Base-by-base conservation (phyloP, 2,329 filamentous ascomycete genomes). In the Neoscytalidium dimidiatum region DNA sequence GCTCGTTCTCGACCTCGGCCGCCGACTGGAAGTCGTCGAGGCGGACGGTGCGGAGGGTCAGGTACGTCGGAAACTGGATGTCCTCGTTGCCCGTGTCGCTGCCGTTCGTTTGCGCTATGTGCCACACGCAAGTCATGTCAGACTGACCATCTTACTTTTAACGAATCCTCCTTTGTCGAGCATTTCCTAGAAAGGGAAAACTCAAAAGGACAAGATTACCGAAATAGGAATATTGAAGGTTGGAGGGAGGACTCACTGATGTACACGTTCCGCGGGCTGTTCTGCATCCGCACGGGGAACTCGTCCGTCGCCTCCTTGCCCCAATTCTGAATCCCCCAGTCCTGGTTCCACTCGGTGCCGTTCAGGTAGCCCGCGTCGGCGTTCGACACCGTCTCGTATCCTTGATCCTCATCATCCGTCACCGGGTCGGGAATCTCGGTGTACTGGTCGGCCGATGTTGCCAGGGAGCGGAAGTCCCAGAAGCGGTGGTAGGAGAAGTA, bases 401-500 rank as follows among this genome's bases (percentile, higher is more conserved):
- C 66, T 17, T 66, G 58, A 13, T 70, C 67, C 28, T 68, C 48
- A n/a, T 66, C 57, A 11, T 73, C 65, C 62, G 71, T 72, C 46
- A 75, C 65, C 28, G 71, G 57, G 35, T 72, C 71, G 9, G 74
- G 72, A 3, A 69, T 67, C 9, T 62, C 65, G 58, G 65, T 67
- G 52, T 72, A 72, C 49, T 75, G 73, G 64, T 41, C 53, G 68
- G 71, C 17, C 66, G 69, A 62, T n/a, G 77, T 69, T 19, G 74
- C 70, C 7, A 83, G 73, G 43, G 77, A 73, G 28, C 82, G 81
- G 68, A 84, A 84, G 71, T 84, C 82, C 74, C 78, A 84, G 71
- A 85, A 80, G 58, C 78, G 79, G 74, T 84, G 80, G 71, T 84
- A 78, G 52, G 81, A 77, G 68, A 85, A 85, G 71, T 82, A 83